Evolutionary conservation across 140 eudicot species (phyloP).

Genomic region (Stevia rebaudiana): DNA sequence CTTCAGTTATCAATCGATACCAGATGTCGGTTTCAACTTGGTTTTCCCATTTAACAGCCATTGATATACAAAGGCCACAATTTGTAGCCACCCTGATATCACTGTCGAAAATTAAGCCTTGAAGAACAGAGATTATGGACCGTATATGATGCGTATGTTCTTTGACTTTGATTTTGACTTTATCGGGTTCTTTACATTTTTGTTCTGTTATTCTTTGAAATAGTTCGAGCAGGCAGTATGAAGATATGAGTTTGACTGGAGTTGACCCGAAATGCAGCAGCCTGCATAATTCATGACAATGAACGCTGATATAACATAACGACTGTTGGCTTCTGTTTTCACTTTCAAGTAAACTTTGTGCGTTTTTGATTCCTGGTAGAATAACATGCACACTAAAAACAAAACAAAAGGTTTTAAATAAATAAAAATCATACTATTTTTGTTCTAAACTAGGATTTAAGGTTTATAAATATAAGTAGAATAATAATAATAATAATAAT

Average conservation of each 20-base stretch:
- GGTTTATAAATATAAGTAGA: not conserved
- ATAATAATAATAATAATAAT: no score
- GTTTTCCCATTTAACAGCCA: slow-evolving; percentile 48
- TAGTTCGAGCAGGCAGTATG: slow-evolving; percentile 61
- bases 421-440: not conserved
- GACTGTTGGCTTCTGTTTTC: slow-evolving; percentile 31
- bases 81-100: slow-evolving; percentile 57
- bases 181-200: slow-evolving; percentile 27
- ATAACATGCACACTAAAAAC: slow-evolving; percentile 45
- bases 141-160: slow-evolving; percentile 34
- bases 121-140: slow-evolving; percentile 59
- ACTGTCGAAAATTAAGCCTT: slow-evolving; percentile 51
- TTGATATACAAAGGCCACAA: slow-evolving; percentile 60
- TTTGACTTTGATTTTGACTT: slow-evolving; percentile 30
- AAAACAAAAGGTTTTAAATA: slow-evolving; percentile 19
- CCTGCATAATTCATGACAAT: slow-evolving; percentile 68
- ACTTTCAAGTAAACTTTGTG: slow-evolving; percentile 32
- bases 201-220: slow-evolving; percentile 48
- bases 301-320: slow-evolving; percentile 46
- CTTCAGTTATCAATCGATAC: slow-evolving; percentile 77
- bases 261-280: slow-evolving; percentile 76
- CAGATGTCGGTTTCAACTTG: slow-evolving; percentile 38
- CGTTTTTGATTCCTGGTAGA: slow-evolving; percentile 56
- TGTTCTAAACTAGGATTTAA: not conserved
- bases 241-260: slow-evolving; percentile 57